These are phyloP conservation scores for Suhomyces choctaworum DNA, from an alignment of 1,139 yeast species.

Conservation along the genomic window DNA sequence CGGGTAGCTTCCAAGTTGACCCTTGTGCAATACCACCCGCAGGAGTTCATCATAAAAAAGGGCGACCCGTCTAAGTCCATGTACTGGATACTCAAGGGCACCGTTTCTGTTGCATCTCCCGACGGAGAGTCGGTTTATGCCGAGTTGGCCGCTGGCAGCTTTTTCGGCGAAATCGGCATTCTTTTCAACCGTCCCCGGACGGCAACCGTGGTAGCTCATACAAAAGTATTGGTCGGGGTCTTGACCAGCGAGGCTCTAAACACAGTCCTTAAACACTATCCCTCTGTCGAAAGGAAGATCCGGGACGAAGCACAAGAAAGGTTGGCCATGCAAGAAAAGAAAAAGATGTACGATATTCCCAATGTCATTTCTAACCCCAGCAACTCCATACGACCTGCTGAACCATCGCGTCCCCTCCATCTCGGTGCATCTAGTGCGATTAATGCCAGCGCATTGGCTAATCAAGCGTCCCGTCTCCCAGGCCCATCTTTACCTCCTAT, in stretches of 20 bases:
- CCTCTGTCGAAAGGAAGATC: slow-evolving; percentile 63
- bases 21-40: slow-evolving; percentile 62
- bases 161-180: slow-evolving; percentile 79
- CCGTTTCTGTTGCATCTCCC: slow-evolving; percentile 69
- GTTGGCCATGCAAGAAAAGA: slow-evolving; percentile 66
- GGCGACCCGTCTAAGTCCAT: slow-evolving; percentile 77
- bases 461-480: slow-evolving; percentile 17
- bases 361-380: slow-evolving; percentile 10
- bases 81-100: slow-evolving; percentile 78
- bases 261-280: slow-evolving; percentile 59
- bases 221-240: slow-evolving; percentile 66
- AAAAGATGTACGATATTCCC: slow-evolving; percentile 33
- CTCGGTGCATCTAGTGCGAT: slow-evolving; percentile 8
- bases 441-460: slow-evolving; percentile 20
- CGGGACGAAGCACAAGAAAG: slow-evolving; percentile 80
- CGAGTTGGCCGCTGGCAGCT: slow-evolving; percentile 65
- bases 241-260: slow-evolving; percentile 64
- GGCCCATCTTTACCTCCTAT: slow-evolving; percentile 21
- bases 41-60: slow-evolving; percentile 63
- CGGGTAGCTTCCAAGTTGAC: slow-evolving; percentile 60
- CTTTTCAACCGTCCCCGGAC: slow-evolving; percentile 74
- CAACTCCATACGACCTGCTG: slow-evolving; percentile 1
- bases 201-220: slow-evolving; percentile 74
- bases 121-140: slow-evolving; percentile 78
- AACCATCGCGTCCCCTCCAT: not conserved